Conservation (phyloP, 352 stramenopile species). For the Phytophthora tentaculata region DNA sequence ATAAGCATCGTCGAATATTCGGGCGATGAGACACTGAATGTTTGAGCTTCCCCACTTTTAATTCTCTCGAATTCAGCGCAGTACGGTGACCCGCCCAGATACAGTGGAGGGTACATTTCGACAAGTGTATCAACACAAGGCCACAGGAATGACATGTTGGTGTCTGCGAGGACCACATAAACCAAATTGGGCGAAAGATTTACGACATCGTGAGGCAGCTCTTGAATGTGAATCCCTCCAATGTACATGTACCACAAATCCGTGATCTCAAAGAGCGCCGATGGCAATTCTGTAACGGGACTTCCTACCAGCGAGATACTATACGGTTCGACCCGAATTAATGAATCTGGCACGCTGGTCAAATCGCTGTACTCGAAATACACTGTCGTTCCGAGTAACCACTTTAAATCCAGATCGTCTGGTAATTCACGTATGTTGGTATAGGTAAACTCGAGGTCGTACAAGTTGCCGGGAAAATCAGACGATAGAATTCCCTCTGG, state of each 20-base stretch:
- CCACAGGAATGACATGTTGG: slow-evolving; percentile 29
- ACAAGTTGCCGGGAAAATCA: slow-evolving; percentile 25
- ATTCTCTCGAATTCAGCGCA: slow-evolving; percentile 18
- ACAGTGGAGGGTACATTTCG: slow-evolving; percentile 1
- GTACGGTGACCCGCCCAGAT: slow-evolving; percentile 17
- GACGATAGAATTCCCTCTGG: slow-evolving; percentile 37
- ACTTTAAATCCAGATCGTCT: slow-evolving; percentile 44
- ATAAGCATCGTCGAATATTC: slow-evolving; percentile 22
- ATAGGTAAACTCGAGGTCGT: slow-evolving; percentile 46
- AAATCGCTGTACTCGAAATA: slow-evolving; percentile 40
- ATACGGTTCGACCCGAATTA: slow-evolving; percentile 24
- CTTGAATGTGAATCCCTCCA: slow-evolving; percentile 15
- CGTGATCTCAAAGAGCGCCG: slow-evolving; percentile 24
- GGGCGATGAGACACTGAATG: slow-evolving; percentile 9
- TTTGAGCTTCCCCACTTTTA: slow-evolving; percentile 6
- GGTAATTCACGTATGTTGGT: slow-evolving; percentile 45
- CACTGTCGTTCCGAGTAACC: slow-evolving; percentile 28
- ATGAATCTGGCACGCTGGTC: slow-evolving; percentile 21
- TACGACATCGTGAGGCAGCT: slow-evolving; percentile 30
- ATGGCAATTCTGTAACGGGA: slow-evolving; percentile 34
- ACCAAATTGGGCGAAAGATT: slow-evolving; percentile 17
- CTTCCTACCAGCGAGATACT: slow-evolving; percentile 38
- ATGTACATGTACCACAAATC: slow-evolving; percentile 27
- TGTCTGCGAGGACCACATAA: slow-evolving; percentile 12
- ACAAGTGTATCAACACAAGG: slow-evolving; percentile 30